These are phyloP conservation scores for Arthrobotrys iridis DNA, from an alignment of 2,329 filamentous ascomycete genomes.

Conservation along the genomic window DNA sequence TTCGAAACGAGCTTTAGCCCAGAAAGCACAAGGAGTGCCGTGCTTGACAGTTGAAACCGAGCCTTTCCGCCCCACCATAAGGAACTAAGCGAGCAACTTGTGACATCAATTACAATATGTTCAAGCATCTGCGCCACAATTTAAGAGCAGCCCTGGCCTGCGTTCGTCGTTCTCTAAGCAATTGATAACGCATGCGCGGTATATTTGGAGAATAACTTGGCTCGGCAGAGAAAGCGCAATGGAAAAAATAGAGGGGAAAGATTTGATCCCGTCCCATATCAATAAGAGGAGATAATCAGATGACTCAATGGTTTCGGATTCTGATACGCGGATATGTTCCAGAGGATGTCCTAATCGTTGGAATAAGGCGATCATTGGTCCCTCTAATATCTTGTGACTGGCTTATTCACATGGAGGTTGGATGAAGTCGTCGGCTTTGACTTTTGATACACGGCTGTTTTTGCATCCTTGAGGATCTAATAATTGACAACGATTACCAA, in stretches of 20 bases:
- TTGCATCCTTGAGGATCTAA: neutral
- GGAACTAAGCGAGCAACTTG: conserved; percentile 28
- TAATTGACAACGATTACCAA: neutral
- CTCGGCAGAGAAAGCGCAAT: neutral
- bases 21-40: neutral
- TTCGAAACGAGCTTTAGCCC: conserved; percentile 27
- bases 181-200: conserved; percentile 14
- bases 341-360: neutral
- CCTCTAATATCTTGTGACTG: conserved; percentile 7
- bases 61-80: neutral
- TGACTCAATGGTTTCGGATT: conserved; percentile 26
- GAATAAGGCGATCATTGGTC: conserved; percentile 17
- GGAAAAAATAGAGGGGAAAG: neutral
- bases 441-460: too few relatives aligned
- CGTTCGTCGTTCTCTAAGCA: neutral
- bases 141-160: conserved; percentile 5
- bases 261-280: neutral
- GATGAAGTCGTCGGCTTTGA: neutral
- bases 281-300: conserved; percentile 21
- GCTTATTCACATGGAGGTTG: neutral
- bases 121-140: conserved; percentile 54
- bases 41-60: conserved; percentile 44
- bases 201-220: conserved; percentile 11
- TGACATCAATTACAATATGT: conserved; percentile 33
- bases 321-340: conserved; percentile 41